Base-by-base conservation (phyloP, 768 basidiomycete genomes). In the Lentinula sp. region DNA sequence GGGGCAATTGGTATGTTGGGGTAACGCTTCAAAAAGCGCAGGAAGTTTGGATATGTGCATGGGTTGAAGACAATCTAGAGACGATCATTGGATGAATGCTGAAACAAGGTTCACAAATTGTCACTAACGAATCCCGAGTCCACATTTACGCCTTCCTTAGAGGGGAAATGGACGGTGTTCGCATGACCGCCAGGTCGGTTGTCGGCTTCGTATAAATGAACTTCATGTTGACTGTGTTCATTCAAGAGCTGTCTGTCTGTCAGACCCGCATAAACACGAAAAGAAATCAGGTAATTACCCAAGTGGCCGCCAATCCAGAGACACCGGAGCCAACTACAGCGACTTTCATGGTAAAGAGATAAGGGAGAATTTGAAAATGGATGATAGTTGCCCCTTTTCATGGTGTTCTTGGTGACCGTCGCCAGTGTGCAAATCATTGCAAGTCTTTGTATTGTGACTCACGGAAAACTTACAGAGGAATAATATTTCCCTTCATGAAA, bases 251-350 rank as follows among this genome's bases (percentile, higher is more conserved):
- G 32, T n/a, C 23, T 23, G 8, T 41, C 18, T 8, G 32, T 18
- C n/a, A 50, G n/a, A 18, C 41, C 9, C 2, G 41, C 50, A 57
- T n/a, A 4, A 28, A 28, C 18, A 39, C 18, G 12, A 8, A 49
- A 10, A 13, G 35, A 18, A 39, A 12, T 7, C 23, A 42, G 46
- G 53, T 6, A 32, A 79, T 63, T 59, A 85, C 88, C 88, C 90
- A 92, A 9, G 86, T 85, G 13, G 88, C 86, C 18, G 79, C 86
- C 3, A 93, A 79, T n/a, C 90, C 90, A 37, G 87, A 85, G n/a
- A 88, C 84, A 7, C 90, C 90, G 48, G 87, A 85, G 4, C 89
- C 91, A 18, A 92, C 81, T 33, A 91, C 85, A 2, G 89, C 90
- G 49, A 91, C 76, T 66, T 78, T 85, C 83, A 85, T 84, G 60